Base-by-base conservation (phyloP, 2,329 filamentous ascomycete species). In the Penicillium digitatum region DNA sequence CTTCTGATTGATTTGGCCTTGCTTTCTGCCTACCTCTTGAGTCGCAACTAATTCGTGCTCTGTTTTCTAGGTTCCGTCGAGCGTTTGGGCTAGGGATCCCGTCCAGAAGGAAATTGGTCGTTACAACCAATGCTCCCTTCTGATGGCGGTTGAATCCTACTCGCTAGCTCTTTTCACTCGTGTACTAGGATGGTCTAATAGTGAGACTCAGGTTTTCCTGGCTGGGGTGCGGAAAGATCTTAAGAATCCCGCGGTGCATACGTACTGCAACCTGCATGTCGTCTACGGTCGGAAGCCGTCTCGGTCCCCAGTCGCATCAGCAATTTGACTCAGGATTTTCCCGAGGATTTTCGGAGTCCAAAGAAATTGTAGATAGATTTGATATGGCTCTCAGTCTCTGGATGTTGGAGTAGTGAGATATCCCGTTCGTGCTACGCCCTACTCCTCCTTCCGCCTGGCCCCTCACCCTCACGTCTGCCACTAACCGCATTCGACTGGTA, bases 21-120 rank as follows among this genome's bases (percentile, higher is more conserved):
- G 18, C 12, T 14, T 55, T 22, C 14, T 24, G 20, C 39, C 22
- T 49, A 35, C 18, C 29, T 44, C 8, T n/a, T 44, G 22, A 5
- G 20, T 22, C n/a, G 20, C 42, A 9, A 32, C 31, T 44, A n/a
- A 48, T n/a, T 22, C 32, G 31, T 44, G 31, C 32, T 38, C 1
- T 35, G 3, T 40, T 47, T 54, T 3, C 5, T 39, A 80, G 62
- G 68, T 81, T 10, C 80, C 81, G 0, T 72, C 79, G 7, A 78
- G 77, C 16, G 66, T 69, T 0, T 83, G 80, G 81, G 72, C 79
- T 0, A 74, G 69, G 46, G 76, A 82, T 47, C 66, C 72, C 20
- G 74, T 67, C 14, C 70, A 79, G 39, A 78, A 76, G 56, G 71
- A 76, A 48, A 73, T 80, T 29, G 69, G 69, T 7, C 58, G 60